Evolutionary conservation across 2,329 filamentous ascomycete genomes (phyloP).

Genomic region (Penicillium sp.): DNA sequence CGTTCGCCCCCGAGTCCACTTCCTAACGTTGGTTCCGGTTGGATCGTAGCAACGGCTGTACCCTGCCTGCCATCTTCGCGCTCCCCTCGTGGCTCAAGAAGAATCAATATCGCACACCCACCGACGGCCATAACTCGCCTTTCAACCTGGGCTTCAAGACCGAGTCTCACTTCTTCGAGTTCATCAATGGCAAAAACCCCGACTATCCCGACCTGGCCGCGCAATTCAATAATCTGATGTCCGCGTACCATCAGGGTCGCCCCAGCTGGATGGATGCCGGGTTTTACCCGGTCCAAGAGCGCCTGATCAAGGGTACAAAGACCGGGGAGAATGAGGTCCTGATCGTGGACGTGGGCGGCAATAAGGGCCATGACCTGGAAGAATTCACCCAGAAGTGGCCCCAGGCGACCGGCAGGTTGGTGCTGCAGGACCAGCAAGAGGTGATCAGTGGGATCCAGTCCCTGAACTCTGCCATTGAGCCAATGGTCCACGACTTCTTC

Average conservation of each 20-base stretch:
- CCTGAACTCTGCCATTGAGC: conserved; percentile 1
- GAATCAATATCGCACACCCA: conserved; percentile 9
- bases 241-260: conserved; percentile 10
- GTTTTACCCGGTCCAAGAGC: conserved; percentile 6
- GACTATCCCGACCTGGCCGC: conserved; percentile 7
- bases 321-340: conserved; percentile 4
- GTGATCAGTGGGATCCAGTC: conserved; percentile 6
- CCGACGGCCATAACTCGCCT: conserved; percentile 7
- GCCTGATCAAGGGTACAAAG: neutral
- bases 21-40: neutral
- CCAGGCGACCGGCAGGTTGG: conserved; percentile 8
- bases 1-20: too few relatives aligned
- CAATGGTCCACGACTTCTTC: conserved; percentile 44
- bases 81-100: conserved; percentile 11
- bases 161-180: conserved; percentile 9
- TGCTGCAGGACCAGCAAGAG: conserved; percentile 13
- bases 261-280: conserved; percentile 11
- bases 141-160: conserved; percentile 9
- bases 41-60: conserved; percentile 5
- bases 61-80: conserved; percentile 4
- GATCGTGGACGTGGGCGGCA: conserved; percentile 14
- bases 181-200: conserved; percentile 6
- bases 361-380: conserved; percentile 12
- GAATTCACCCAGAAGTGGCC: conserved; percentile 8
- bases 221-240: conserved; percentile 17